These are phyloP conservation scores for Penicillium lagena DNA, from an alignment of 495 filamentous ascomycete genomes.

Conservation along the genomic window DNA sequence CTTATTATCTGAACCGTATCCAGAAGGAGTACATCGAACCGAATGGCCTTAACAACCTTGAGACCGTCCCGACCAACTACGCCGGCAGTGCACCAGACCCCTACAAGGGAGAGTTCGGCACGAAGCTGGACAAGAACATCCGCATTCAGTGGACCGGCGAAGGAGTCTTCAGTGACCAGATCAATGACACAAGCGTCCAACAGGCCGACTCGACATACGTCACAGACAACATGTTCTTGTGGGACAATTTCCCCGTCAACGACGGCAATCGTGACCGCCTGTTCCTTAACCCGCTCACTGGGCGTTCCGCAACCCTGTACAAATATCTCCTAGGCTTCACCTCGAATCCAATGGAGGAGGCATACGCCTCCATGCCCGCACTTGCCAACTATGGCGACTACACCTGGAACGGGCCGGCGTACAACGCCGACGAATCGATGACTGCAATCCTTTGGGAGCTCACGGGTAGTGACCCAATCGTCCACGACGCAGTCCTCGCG, in stretches of 20 bases:
- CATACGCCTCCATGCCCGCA: slow-evolving; percentile 8
- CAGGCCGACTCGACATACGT: slow-evolving; percentile 5
- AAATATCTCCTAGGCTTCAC: slow-evolving; percentile 11
- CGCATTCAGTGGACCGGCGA: slow-evolving; percentile 13
- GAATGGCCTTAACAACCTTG: slow-evolving; percentile 6
- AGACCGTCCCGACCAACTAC: slow-evolving; percentile 11
- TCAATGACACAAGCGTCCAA: slow-evolving; percentile 7
- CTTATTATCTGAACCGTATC: slow-evolving; percentile 10
- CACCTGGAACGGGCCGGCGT: slow-evolving; percentile 8
- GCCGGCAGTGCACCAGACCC: slow-evolving; percentile 6
- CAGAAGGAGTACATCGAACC: slow-evolving; percentile 5
- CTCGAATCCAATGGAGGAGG: slow-evolving; percentile 9
- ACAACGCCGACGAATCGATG: slow-evolving; percentile 5
- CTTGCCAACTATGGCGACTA: slow-evolving; percentile 11
- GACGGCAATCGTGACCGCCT: slow-evolving; percentile 8
- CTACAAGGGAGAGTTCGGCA: slow-evolving; percentile 12
- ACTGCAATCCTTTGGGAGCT: slow-evolving; percentile 5
- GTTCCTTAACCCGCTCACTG: slow-evolving; percentile 9
- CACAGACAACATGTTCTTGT: slow-evolving; percentile 9
- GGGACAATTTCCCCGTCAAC: slow-evolving; percentile 14
- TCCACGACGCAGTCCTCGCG: slow-evolving; percentile 4
- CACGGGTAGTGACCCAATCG: not conserved
- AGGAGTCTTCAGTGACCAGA: slow-evolving; percentile 11
- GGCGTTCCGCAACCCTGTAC: slow-evolving; percentile 4
- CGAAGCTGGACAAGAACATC: slow-evolving; percentile 10